Evolutionary conservation across 169 alveolate genomes (phyloP).

Genomic region (Eimeria necatrix): DNA sequence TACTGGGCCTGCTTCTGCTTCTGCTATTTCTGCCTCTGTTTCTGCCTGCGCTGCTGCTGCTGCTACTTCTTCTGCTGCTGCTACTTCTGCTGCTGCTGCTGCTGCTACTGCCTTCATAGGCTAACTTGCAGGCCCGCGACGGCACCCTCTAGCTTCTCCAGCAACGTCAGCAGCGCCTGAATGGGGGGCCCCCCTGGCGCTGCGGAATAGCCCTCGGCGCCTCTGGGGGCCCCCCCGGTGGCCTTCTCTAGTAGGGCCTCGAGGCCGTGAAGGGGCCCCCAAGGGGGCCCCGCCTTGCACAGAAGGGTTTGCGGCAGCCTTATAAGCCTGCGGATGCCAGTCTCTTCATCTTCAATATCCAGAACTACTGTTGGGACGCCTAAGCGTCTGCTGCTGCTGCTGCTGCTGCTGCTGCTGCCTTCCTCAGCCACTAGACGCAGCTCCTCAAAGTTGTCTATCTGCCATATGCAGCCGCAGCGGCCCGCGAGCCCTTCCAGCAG

Average conservation of each 20-base stretch:
- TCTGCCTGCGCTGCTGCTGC: too few relatives aligned
- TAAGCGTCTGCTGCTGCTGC: not conserved
- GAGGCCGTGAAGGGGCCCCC: constrained; percentile 61
- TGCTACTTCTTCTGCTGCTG: too few relatives aligned
- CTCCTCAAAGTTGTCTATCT: constrained; percentile 75
- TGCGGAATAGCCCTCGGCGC: not conserved
- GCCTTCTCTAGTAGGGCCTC: constrained; percentile 45
- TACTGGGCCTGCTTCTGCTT: too few relatives aligned
- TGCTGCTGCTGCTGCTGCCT: constrained; percentile 12
- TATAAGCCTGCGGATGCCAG: not conserved
- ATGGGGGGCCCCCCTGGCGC: constrained; percentile 57
- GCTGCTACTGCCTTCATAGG: not conserved
- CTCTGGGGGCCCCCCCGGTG: not conserved
- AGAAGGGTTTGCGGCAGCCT: constrained; percentile 55
- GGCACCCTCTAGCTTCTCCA: constrained; percentile 61
- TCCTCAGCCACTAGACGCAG: constrained; percentile 55
- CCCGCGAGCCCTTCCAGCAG: constrained; percentile 71
- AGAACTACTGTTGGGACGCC: constrained; percentile 31
- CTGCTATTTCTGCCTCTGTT: too few relatives aligned
- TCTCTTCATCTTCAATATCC: constrained; percentile 50
- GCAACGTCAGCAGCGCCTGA: constrained; percentile 1
- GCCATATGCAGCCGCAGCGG: constrained; percentile 77
- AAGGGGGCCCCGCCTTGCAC: constrained; percentile 65
- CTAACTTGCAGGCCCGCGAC: constrained; percentile 73
- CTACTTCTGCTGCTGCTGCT: too few relatives aligned